These are phyloP conservation scores for Amphicarpaea edgeworthii DNA, from an alignment of 306 rosid genomes.

Conservation along the genomic window DNA sequence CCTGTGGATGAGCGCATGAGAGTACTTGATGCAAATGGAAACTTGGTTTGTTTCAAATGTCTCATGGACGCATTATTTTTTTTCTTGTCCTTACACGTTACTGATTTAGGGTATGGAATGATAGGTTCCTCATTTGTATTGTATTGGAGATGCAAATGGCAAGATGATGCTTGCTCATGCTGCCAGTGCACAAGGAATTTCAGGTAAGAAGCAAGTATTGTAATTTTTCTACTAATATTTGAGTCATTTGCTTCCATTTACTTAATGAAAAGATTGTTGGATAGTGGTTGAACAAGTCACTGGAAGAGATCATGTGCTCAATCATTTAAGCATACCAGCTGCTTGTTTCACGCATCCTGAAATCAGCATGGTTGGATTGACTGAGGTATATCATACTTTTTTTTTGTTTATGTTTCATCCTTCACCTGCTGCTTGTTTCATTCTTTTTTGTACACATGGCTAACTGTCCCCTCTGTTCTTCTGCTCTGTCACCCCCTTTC, in stretches of 20 bases:
- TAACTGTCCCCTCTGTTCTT: constrained; percentile 26
- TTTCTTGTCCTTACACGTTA: constrained; percentile 41
- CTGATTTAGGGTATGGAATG: constrained; percentile 48
- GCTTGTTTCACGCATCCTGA: constrained; percentile 98
- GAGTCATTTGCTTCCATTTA: constrained; percentile 26
- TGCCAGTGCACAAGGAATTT: constrained; percentile 98
- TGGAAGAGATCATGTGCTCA: constrained; percentile 94
- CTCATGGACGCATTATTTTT: constrained; percentile 7
- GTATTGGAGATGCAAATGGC: constrained; percentile 98
- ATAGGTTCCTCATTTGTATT: constrained; percentile 87
- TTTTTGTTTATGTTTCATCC: constrained; percentile 11
- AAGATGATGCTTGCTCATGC: constrained; percentile 99
- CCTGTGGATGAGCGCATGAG: constrained; percentile 96
- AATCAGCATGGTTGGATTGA: constrained; percentile 96
- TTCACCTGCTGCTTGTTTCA: constrained; percentile 32
- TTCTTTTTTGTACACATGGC: neutral
- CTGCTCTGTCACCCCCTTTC: neutral
- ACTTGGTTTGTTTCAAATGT: constrained; percentile 63
- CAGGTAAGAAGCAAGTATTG: constrained; percentile 56
- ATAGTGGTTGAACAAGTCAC: constrained; percentile 97
- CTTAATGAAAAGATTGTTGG: neutral
- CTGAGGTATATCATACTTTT: constrained; percentile 64
- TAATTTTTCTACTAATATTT: constrained; percentile 19
- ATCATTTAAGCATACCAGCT: constrained; percentile 94
- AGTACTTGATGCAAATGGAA: constrained; percentile 81